Conservation (phyloP, 805 yeast genomes). For the Teunomyces gatunensis region DNA sequence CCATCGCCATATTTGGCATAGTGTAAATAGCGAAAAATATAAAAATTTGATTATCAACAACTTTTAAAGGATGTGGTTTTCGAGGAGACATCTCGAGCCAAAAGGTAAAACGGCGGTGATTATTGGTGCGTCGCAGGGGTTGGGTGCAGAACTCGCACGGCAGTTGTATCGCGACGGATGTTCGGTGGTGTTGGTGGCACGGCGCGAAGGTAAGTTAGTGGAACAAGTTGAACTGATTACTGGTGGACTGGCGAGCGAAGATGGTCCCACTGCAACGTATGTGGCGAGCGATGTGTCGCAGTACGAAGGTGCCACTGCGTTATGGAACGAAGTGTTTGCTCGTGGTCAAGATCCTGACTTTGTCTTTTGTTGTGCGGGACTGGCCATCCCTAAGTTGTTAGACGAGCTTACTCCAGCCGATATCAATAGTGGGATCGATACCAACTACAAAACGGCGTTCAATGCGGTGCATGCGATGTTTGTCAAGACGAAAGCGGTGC, state of each 20-base stretch:
- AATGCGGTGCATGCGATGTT: conserved; percentile 66
- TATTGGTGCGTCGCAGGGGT: conserved; percentile 95
- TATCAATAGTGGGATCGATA: conserved; percentile 57
- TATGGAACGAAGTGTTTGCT: conserved; percentile 34
- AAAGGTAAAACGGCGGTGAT: conserved; percentile 61
- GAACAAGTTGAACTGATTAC: conserved; percentile 46
- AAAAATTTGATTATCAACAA: neutral
- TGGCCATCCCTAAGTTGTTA: conserved; percentile 75
- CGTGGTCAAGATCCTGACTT: conserved; percentile 57
- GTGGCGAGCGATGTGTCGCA: conserved; percentile 64
- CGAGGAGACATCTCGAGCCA: conserved; percentile 25
- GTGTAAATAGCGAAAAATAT: neutral
- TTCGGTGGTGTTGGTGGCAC: conserved; percentile 70
- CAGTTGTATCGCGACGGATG: conserved; percentile 54
- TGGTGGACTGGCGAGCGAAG: conserved; percentile 13
- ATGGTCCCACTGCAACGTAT: conserved; percentile 24
- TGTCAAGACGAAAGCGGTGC: conserved; percentile 33
- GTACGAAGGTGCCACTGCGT: conserved; percentile 47
- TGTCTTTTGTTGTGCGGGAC: conserved; percentile 85
- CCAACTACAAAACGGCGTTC: conserved; percentile 72
- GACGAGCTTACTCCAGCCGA: conserved; percentile 60
- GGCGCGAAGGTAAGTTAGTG: conserved; percentile 62
- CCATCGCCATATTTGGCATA: conserved; percentile 11
- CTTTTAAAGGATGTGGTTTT: conserved; percentile 21
- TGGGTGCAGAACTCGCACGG: conserved; percentile 77